Percentiles rank a stretch among this genome's conserved stretches.
These are phyloP conservation scores for Russula lepida DNA, from an alignment of 768 basidiomycete species.

Conservation along the genomic window DNA sequence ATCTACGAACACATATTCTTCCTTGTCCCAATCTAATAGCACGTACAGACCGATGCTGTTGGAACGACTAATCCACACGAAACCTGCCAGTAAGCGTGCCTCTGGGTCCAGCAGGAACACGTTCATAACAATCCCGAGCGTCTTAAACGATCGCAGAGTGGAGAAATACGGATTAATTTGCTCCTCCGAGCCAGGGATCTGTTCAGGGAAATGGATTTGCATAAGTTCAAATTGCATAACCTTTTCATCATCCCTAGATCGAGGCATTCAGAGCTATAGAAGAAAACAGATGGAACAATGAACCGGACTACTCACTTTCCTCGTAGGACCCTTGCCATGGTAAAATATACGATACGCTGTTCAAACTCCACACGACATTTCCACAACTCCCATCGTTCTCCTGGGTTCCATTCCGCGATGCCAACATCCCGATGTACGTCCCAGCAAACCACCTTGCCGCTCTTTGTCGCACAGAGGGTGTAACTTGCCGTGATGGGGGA, in stretches of 20 bases:
- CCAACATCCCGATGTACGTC: slow-evolving; percentile 54
- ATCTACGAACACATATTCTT: slow-evolving; percentile 64
- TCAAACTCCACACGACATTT: slow-evolving; percentile 74
- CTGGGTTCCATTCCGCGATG: slow-evolving; percentile 62
- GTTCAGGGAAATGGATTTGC: slow-evolving; percentile 51
- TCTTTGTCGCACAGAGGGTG: slow-evolving; percentile 69
- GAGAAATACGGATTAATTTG: slow-evolving; percentile 40
- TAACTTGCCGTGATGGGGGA: slow-evolving; percentile 71
- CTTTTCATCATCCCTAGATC: slow-evolving; percentile 37
- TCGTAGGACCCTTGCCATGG: slow-evolving; percentile 42
- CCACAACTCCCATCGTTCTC: slow-evolving; percentile 60
- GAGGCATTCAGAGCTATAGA: not conserved
- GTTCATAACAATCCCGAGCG: slow-evolving; percentile 65
- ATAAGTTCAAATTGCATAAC: slow-evolving; percentile 67
- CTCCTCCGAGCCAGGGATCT: slow-evolving; percentile 1
- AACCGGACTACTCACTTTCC: slow-evolving; percentile 13
- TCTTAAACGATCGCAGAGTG: slow-evolving; percentile 54
- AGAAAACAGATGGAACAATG: not conserved
- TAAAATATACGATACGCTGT: slow-evolving; percentile 60
- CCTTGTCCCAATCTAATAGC: slow-evolving; percentile 55
- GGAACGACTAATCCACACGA: slow-evolving; percentile 53
- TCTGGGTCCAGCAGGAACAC: slow-evolving; percentile 65
- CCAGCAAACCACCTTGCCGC: slow-evolving; percentile 71
- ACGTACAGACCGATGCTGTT: slow-evolving; percentile 56
- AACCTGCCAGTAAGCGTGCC: slow-evolving; percentile 52